Evolutionary conservation across 2,329 filamentous ascomycete species (phyloP).

Genomic region (Trichoderma semiorbis): DNA sequence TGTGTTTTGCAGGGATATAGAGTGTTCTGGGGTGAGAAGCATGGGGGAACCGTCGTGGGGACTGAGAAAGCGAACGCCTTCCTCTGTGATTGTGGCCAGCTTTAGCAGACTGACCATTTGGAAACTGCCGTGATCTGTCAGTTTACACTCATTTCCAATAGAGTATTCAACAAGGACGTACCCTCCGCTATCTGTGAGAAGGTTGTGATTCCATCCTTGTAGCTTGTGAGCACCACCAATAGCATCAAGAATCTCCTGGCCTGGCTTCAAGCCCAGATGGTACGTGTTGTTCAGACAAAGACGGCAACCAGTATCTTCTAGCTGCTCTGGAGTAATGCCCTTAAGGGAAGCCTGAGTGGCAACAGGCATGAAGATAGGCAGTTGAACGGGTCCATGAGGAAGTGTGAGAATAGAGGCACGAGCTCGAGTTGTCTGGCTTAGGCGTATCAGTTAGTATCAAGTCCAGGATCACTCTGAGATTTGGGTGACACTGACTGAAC

Average conservation of each 20-base stretch:
- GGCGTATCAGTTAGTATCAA: slow-evolving; percentile 21
- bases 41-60: slow-evolving; percentile 94
- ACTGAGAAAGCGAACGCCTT: slow-evolving; percentile 92
- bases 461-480: background rate
- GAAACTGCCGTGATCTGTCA: slow-evolving; percentile 60
- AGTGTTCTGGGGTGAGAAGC: slow-evolving; percentile 96
- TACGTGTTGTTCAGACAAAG: slow-evolving; percentile 98
- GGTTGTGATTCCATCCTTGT: slow-evolving; percentile 93
- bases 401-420: slow-evolving; percentile 83
- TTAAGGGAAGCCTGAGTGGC: slow-evolving; percentile 96
- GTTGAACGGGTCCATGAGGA: slow-evolving; percentile 84
- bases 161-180: slow-evolving; percentile 33
- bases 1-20: slow-evolving; percentile 90
- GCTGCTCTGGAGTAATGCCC: slow-evolving; percentile 85
- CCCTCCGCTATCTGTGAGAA: slow-evolving; percentile 79
- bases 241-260: slow-evolving; percentile 80
- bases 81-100: slow-evolving; percentile 89
- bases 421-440: slow-evolving; percentile 79
- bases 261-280: slow-evolving; percentile 90
- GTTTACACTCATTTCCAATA: background rate
- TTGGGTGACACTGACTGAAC: slow-evolving; percentile 8
- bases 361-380: slow-evolving; percentile 98
- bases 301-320: slow-evolving; percentile 84
- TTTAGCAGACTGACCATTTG: slow-evolving; percentile 98
- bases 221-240: slow-evolving; percentile 91